Evolutionary conservation across 164 flowering plant genomes (phyloP).

Genomic region (Kalanchoe fedtschenkoi): DNA sequence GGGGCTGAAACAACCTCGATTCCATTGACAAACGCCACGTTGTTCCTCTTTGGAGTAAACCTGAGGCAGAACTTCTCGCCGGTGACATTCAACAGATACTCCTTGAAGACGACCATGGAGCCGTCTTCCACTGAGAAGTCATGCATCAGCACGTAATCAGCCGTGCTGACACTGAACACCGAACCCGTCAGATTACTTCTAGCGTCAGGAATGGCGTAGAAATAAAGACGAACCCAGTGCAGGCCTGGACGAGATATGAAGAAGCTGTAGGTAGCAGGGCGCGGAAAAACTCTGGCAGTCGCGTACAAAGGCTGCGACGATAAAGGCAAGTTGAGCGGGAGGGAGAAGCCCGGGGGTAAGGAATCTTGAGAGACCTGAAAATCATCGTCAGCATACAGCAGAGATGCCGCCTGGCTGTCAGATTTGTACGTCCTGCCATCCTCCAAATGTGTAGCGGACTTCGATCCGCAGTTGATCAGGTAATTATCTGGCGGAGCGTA

Average conservation of each 20-base stretch:
- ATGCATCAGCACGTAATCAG: slow-evolving; percentile 43
- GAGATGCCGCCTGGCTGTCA: slow-evolving; percentile 37
- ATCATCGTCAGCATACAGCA: slow-evolving; percentile 42
- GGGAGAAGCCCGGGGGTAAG: slow-evolving; percentile 10
- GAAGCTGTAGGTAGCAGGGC: slow-evolving; percentile 38
- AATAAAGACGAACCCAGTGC: slow-evolving; percentile 67
- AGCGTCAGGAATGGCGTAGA: slow-evolving; percentile 48
- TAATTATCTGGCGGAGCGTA: slow-evolving; percentile 37
- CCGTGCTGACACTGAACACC: slow-evolving; percentile 47
- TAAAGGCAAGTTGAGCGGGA: slow-evolving; percentile 8
- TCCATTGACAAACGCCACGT: slow-evolving; percentile 65
- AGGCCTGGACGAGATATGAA: slow-evolving; percentile 35
- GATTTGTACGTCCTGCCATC: slow-evolving; percentile 68
- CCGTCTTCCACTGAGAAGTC: slow-evolving; percentile 34
- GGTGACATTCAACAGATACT: slow-evolving; percentile 54
- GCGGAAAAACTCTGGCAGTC: slow-evolving; percentile 42
- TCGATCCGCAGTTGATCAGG: slow-evolving; percentile 57
- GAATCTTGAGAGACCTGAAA: slow-evolving; percentile 23
- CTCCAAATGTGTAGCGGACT: slow-evolving; percentile 26
- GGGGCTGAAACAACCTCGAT: slow-evolving; percentile 70
- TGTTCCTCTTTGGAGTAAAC: slow-evolving; percentile 47
- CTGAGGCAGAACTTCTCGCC: slow-evolving; percentile 34
- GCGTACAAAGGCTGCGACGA: slow-evolving; percentile 26
- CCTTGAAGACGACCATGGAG: slow-evolving; percentile 34
- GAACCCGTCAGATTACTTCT: slow-evolving; percentile 35